A percentile compares a stretch with the other conserved stretches of the same genome.
These are phyloP conservation scores for Aurifilum marmelostoma DNA, from an alignment of 2,329 filamentous ascomycete genomes.

Conservation along the genomic window DNA sequence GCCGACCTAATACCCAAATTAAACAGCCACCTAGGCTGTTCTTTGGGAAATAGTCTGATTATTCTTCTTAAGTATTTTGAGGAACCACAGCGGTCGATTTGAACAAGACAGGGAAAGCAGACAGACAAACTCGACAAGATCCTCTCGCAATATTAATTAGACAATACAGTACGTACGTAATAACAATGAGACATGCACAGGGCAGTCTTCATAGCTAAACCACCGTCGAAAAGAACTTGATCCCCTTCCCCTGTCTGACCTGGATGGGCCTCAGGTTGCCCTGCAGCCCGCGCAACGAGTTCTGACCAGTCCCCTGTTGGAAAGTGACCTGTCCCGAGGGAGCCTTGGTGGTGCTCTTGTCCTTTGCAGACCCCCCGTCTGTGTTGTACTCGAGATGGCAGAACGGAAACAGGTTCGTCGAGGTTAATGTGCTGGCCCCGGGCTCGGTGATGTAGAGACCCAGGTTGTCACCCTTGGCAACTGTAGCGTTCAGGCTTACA, in stretches of 20 bases:
- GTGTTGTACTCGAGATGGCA: constrained; percentile 23
- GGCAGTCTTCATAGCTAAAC: background rate
- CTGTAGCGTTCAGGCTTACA: constrained; percentile 10
- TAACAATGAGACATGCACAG: too few relatives aligned
- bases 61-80: background rate
- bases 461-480: constrained; percentile 17
- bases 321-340: constrained; percentile 11
- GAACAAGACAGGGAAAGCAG: background rate
- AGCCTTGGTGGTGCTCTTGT: constrained; percentile 7
- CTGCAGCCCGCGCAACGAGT: constrained; percentile 19
- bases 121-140: background rate
- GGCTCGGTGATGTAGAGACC: constrained; percentile 22
- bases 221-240: constrained; percentile 24
- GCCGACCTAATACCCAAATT: too few relatives aligned
- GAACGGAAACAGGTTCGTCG: constrained; percentile 18
- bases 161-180: too few relatives aligned
- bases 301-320: constrained; percentile 16
- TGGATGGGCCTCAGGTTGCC: constrained; percentile 10
- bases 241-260: constrained; percentile 7
- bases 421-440: background rate
- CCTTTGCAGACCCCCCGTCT: background rate
- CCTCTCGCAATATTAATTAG: background rate
- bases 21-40: background rate
- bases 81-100: background rate
- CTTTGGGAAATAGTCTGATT: too few relatives aligned